Conservation (phyloP, 208 protist species). For the Leishmania mexicana region DNA sequence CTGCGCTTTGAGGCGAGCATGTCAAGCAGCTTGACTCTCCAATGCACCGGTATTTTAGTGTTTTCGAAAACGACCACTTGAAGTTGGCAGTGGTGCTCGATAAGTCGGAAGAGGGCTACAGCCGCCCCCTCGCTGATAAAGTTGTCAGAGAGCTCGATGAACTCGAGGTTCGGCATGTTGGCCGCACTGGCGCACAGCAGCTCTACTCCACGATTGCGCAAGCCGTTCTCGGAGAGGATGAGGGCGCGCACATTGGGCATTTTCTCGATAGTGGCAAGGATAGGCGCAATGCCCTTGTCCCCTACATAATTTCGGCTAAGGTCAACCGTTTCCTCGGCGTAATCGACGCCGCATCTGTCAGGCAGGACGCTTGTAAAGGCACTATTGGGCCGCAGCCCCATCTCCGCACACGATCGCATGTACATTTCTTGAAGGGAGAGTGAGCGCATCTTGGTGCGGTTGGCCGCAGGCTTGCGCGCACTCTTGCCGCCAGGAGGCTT, state of each 20-base stretch:
- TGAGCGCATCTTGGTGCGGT: slow-evolving; percentile 14
- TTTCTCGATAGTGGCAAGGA: slow-evolving; percentile 68
- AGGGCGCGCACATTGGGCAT: slow-evolving; percentile 54
- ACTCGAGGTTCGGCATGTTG: slow-evolving; percentile 60
- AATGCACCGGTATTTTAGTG: slow-evolving; percentile 86
- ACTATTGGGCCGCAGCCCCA: slow-evolving; percentile 76
- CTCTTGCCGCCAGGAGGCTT: slow-evolving; percentile 22
- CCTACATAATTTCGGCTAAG: slow-evolving; percentile 89
- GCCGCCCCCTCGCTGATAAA: slow-evolving; percentile 91
- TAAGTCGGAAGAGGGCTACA: slow-evolving; percentile 50
- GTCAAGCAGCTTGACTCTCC: slow-evolving; percentile 66
- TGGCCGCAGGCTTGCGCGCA: slow-evolving; percentile 12
- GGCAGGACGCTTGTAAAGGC: slow-evolving; percentile 63
- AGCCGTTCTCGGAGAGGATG: slow-evolving; percentile 76
- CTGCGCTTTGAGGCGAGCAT: slow-evolving; percentile 47
- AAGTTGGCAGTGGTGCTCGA: slow-evolving; percentile 64
- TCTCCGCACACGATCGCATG: slow-evolving; percentile 71
- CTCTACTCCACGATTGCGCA: slow-evolving; percentile 82
- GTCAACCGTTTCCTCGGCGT: slow-evolving; percentile 50
- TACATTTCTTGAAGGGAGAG: slow-evolving; percentile 80
- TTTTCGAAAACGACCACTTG: slow-evolving; percentile 75
- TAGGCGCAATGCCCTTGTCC: slow-evolving; percentile 78
- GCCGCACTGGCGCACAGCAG: slow-evolving; percentile 47
- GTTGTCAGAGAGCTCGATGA: slow-evolving; percentile 89
- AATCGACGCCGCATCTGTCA: slow-evolving; percentile 37